Evolutionary conservation across 768 basidiomycete genomes (phyloP).

Genomic region (Mycena sanguinolenta): DNA sequence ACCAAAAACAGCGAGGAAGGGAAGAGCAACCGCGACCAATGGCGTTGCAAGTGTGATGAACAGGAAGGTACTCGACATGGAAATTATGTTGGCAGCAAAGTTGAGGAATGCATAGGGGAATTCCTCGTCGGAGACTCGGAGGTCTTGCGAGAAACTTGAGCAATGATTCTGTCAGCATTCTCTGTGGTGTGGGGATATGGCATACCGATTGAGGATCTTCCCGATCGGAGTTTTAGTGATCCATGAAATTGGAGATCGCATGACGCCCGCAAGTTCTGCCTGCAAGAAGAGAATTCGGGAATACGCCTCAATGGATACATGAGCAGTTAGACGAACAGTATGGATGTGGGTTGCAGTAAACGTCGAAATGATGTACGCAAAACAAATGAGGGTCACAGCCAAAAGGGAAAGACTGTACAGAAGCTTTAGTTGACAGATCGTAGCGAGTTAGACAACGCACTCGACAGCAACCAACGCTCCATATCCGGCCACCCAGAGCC

Average conservation of each 20-base stretch:
- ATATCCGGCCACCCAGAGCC: slow-evolving; percentile 28
- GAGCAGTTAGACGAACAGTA: not conserved
- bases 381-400: slow-evolving; percentile 7
- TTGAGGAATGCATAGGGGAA: slow-evolving; percentile 30
- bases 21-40: slow-evolving; percentile 21
- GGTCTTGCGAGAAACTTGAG: slow-evolving; percentile 35
- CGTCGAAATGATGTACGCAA: slow-evolving; percentile 6
- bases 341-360: slow-evolving; percentile 28
- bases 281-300: not conserved
- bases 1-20: slow-evolving; percentile 11
- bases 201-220: slow-evolving; percentile 28
- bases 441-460: not conserved
- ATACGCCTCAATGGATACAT: not conserved
- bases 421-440: not conserved
- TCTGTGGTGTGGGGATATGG: too few relatives aligned
- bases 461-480: slow-evolving; percentile 11
- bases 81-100: slow-evolving; percentile 10
- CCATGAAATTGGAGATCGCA: slow-evolving; percentile 30
- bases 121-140: slow-evolving; percentile 23
- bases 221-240: slow-evolving; percentile 29
- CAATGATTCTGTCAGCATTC: too few relatives aligned
- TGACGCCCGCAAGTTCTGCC: slow-evolving; percentile 22
- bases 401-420: slow-evolving; percentile 10
- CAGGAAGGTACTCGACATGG: slow-evolving; percentile 12
- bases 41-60: slow-evolving; percentile 28